Evolutionary conservation across 257 asterid species (phyloP).

Genomic region (Solanum medicagineum): DNA sequence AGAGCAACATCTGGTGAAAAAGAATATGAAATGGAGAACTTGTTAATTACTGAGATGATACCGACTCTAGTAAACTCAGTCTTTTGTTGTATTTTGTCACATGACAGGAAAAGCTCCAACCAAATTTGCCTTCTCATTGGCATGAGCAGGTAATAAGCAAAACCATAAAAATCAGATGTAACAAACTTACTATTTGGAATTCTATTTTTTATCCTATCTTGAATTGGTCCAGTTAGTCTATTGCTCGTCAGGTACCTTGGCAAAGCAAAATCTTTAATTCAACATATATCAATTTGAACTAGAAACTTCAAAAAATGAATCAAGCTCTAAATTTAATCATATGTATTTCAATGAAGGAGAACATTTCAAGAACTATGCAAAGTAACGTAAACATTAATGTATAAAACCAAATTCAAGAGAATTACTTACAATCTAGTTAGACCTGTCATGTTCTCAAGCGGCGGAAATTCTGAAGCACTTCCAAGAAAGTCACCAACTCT

Average conservation of each 20-base stretch:
- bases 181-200: slow-evolving; percentile 15
- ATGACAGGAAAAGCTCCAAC: background rate
- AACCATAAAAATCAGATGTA: background rate
- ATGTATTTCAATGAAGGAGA: background rate
- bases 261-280: background rate
- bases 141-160: background rate
- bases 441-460: background rate
- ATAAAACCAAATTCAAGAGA: background rate
- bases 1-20: slow-evolving; percentile 52
- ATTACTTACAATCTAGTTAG: background rate
- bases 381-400: background rate
- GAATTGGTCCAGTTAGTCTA: slow-evolving; percentile 32
- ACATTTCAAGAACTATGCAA: background rate
- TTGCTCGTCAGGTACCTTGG: slow-evolving; percentile 46
- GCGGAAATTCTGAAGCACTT: background rate
- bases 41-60: background rate
- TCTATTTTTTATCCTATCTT: slow-evolving; percentile 18
- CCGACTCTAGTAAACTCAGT: background rate
- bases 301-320: background rate
- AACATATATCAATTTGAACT: background rate
- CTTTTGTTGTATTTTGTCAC: background rate
- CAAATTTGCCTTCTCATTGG: background rate
- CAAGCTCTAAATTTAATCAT: background rate
- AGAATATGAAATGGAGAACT: background rate
- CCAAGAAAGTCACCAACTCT: background rate